phyloP scores from a whole-genome alignment of 2,329 filamentous ascomycete species.

The Decorospora gaudefroyi region DNA sequence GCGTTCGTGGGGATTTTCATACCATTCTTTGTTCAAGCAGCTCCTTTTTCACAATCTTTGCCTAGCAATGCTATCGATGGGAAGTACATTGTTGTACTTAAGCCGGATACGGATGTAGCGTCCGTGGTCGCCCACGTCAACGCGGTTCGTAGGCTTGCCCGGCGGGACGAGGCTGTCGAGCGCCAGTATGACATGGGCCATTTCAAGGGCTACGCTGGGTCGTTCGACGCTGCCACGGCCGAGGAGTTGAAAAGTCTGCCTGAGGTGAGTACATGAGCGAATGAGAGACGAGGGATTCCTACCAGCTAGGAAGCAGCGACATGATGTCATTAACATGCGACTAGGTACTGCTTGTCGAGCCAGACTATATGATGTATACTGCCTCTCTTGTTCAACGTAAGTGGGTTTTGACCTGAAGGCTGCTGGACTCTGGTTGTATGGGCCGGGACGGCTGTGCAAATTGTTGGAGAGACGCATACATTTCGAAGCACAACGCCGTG shows the following conservation, averaged over 20 bases:
- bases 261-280: conserved; percentile 22
- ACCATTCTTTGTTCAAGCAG: conserved; percentile 27
- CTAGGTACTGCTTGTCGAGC: conserved; percentile 24
- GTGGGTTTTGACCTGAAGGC: too few species aligned
- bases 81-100: conserved; percentile 53
- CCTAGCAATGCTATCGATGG: conserved; percentile 38
- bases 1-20: conserved; percentile 29
- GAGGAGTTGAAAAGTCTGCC: conserved; percentile 36
- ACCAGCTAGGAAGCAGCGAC: background rate
- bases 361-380: conserved; percentile 36
- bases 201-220: conserved; percentile 42
- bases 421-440: background rate
- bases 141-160: conserved; percentile 34
- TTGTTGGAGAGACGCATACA: too few species aligned
- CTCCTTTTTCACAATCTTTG: conserved; percentile 30
- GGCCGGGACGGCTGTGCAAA: too few species aligned
- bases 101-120: conserved; percentile 38
- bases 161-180: conserved; percentile 31
- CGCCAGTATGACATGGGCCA: conserved; percentile 35
- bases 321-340: background rate
- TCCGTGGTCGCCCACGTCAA: conserved; percentile 33
- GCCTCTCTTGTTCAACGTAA: conserved; percentile 27
- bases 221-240: conserved; percentile 37
- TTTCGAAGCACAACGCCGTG: too few species aligned
- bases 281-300: too few species aligned